phyloP scores from a whole-genome alignment of 2,329 filamentous ascomycete genomes.

The Immersiporthe knoxdaviesiana region DNA sequence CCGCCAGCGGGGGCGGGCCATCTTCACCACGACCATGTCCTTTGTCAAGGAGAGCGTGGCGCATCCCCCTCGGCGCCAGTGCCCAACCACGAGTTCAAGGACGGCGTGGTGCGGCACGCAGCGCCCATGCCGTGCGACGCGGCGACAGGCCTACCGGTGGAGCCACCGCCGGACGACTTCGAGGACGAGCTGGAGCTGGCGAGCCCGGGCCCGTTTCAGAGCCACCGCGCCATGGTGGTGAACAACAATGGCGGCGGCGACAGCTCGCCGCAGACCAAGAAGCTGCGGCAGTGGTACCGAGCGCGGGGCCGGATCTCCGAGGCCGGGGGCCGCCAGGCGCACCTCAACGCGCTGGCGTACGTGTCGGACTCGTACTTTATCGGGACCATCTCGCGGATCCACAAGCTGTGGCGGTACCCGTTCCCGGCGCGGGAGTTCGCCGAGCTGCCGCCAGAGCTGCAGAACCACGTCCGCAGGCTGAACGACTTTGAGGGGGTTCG shows the following conservation, averaged over 20 bases:
- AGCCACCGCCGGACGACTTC: conserved; percentile 44
- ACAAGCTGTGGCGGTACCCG: conserved; percentile 77
- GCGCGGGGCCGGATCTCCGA: conserved; percentile 74
- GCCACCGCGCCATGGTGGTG: conserved; percentile 47
- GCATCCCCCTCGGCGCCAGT: conserved; percentile 43
- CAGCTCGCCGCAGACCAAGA: conserved; percentile 57
- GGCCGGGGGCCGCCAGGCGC: conserved; percentile 75
- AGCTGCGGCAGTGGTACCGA: conserved; percentile 74
- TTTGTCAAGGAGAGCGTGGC: conserved; percentile 69
- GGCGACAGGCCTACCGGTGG: conserved; percentile 35
- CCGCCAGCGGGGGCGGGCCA: conserved; percentile 81
- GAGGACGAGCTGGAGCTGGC: conserved; percentile 54
- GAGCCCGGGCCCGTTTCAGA: conserved; percentile 54
- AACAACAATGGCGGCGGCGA: conserved; percentile 45
- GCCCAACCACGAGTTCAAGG: conserved; percentile 29
- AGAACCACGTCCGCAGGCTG: conserved; percentile 42
- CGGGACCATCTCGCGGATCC: conserved; percentile 80
- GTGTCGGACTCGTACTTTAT: conserved; percentile 94
- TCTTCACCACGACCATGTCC: conserved; percentile 94
- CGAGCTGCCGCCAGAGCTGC: conserved; percentile 47
- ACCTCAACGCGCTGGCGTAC: conserved; percentile 88
- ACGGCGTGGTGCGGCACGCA: conserved; percentile 65
- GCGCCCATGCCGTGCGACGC: conserved; percentile 56
- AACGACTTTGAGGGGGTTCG: conserved; percentile 47
- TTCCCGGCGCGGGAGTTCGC: conserved; percentile 57